Conservation (phyloP, 1,284 basidiomycete species). For the Gomphus bonarii region DNA sequence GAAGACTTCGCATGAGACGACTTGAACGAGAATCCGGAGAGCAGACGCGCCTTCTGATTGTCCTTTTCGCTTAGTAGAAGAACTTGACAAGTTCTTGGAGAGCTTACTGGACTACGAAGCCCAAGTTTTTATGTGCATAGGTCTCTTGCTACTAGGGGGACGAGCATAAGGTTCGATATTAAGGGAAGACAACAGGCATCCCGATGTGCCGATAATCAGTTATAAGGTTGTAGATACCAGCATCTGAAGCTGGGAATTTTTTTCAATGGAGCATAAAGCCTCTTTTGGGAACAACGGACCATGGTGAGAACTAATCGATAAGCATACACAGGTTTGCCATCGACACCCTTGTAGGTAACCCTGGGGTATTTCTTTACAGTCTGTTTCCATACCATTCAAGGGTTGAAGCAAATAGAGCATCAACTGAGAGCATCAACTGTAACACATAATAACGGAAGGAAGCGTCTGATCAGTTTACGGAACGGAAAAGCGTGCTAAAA, state of each 20-base stretch:
- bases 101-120: slow-evolving; percentile 6
- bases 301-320: background rate
- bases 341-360: background rate
- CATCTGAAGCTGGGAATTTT: background rate
- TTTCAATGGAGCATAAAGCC: background rate
- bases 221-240: background rate
- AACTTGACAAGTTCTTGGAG: background rate
- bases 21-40: slow-evolving; percentile 9
- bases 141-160: background rate
- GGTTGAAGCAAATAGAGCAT: background rate
- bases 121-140: slow-evolving; percentile 8
- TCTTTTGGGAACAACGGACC: background rate
- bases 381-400: background rate
- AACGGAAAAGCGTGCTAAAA: background rate
- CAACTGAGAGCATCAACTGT: background rate
- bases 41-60: background rate
- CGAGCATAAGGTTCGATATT: background rate
- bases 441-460: slow-evolving; percentile 3
- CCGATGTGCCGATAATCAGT: background rate
- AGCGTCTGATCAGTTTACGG: background rate
- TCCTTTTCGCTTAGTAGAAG: background rate
- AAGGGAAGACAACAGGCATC: background rate
- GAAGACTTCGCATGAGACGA: slow-evolving; percentile 8
- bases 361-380: background rate
- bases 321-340: background rate